Base-by-base conservation (phyloP, 257 asterid species). In the Capsicum rhomboideum region DNA sequence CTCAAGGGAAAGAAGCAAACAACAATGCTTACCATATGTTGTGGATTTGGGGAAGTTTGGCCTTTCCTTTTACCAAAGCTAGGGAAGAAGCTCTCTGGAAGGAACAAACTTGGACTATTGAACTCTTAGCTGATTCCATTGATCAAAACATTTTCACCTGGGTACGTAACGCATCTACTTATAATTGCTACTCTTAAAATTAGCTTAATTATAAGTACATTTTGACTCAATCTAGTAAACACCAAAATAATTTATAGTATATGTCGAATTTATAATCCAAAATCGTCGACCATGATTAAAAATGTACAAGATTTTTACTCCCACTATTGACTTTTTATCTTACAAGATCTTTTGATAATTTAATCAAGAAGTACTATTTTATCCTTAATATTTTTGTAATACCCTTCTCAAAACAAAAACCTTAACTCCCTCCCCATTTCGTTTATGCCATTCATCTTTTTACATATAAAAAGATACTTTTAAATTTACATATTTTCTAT, bases 41-140 rank as follows among this genome's bases (percentile, higher is more conserved):
- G 90, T 94, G 98, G 98, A 97, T 95, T 69, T 97, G 99, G 99
- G 98, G 98, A 0, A 87, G 92, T 64, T 56, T 68, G 14, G 98
- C 98, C 2, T 97, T 93, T 78, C 98, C 98, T 4, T 97, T 97
- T 90, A 93, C 95, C 53, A 86, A 80, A 68, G 61, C 85, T 1
- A 88, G 90, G 77, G 99, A 96, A 85, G 79, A 79, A 61, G 92
- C 89, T 16, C 91, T 96, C 1, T 96, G 99, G 99, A 86, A 86
- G 1, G 94, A 89, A 20, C 89, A 86, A 34, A 29, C 87, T 3
- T 97, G 98, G 99, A 93, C 89, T 84, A 88, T 97, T 18, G 92
- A 87, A 0, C 79, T 97, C 6, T 67, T 97, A 10, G 98, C 94
- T 0, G 97, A 92, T 78, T 79, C 87, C 88, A 91, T 95, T 14